A percentile compares a stretch with the other conserved stretches of the same genome.
These are phyloP conservation scores for Trametes hirsuta DNA, from an alignment of 1,284 basidiomycete genomes.

Conservation along the genomic window DNA sequence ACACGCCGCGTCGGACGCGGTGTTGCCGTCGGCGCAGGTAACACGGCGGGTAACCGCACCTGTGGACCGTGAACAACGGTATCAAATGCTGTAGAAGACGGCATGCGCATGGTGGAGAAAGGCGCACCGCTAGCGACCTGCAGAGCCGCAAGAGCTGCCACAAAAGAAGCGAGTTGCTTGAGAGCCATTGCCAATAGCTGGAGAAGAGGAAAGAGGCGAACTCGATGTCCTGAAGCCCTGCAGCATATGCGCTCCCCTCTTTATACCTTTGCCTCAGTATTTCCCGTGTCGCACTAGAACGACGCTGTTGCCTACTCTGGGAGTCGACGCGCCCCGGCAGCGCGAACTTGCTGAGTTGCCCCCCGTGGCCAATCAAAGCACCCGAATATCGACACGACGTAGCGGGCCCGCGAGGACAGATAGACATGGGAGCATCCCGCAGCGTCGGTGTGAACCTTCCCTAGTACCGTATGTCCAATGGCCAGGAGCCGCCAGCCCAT, in stretches of 20 bases:
- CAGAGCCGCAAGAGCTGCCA: constrained; percentile 13
- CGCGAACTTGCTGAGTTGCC: background rate
- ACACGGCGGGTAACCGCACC: constrained; percentile 25
- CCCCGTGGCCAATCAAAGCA: background rate
- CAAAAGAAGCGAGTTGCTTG: constrained; percentile 14
- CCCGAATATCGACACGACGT: constrained; percentile 7
- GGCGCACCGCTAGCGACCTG: constrained; percentile 14
- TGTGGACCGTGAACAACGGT: background rate
- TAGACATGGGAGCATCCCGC: constrained; percentile 10
- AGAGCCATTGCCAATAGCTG: constrained; percentile 10
- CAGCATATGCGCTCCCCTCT: background rate
- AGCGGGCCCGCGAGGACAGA: background rate
- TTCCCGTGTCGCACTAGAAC: constrained; percentile 2
- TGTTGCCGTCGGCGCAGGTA: constrained; percentile 27
- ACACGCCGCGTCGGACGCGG: constrained; percentile 40
- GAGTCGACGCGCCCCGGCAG: background rate
- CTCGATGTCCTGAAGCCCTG: constrained; percentile 11
- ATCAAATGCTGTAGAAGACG: background rate
- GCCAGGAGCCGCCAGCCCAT: constrained; percentile 5
- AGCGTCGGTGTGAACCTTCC: constrained; percentile 4
- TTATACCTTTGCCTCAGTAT: constrained; percentile 6
- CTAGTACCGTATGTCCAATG: background rate
- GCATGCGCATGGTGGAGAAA: background rate
- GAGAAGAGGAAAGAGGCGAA: background rate
- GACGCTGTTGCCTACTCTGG: background rate